Conservation (phyloP, 345 rosid genomes). For the Eucalyptus guilfoylei region DNA sequence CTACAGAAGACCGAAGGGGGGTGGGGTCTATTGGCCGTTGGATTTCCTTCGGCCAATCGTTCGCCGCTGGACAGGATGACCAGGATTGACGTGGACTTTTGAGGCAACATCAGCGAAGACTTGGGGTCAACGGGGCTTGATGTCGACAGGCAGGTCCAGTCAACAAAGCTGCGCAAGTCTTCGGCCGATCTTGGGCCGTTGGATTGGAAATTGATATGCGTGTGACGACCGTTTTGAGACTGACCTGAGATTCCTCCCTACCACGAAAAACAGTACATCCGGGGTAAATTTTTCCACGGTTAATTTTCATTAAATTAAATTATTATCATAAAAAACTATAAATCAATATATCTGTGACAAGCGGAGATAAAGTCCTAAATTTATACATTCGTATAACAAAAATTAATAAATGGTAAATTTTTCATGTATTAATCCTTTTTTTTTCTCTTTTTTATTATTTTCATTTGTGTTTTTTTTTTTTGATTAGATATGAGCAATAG, state of each 20-base stretch:
- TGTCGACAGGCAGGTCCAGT: background rate
- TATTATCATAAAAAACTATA: no score
- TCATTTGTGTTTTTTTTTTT: background rate
- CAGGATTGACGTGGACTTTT: background rate
- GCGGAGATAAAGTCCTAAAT: fast-evolving
- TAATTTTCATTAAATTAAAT: no score
- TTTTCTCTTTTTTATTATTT: background rate
- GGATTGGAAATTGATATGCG: background rate
- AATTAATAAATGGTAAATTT: fast-evolving
- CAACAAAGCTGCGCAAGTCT: background rate
- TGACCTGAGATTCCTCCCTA: background rate
- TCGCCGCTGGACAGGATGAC: background rate
- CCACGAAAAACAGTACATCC: no score
- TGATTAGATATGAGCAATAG: background rate
- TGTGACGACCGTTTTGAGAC: background rate
- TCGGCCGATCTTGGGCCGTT: background rate
- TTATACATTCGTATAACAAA: fast-evolving
- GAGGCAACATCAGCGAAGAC: background rate
- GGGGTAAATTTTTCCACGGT: no score
- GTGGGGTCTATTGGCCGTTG: background rate
- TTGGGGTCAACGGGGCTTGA: background rate
- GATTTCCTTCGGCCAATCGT: background rate
- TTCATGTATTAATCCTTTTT: background rate
- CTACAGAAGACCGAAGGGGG: no score
- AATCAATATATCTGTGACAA: fast-evolving